Conservation (phyloP, 345 rosid species). For the Turritis glabra region DNA sequence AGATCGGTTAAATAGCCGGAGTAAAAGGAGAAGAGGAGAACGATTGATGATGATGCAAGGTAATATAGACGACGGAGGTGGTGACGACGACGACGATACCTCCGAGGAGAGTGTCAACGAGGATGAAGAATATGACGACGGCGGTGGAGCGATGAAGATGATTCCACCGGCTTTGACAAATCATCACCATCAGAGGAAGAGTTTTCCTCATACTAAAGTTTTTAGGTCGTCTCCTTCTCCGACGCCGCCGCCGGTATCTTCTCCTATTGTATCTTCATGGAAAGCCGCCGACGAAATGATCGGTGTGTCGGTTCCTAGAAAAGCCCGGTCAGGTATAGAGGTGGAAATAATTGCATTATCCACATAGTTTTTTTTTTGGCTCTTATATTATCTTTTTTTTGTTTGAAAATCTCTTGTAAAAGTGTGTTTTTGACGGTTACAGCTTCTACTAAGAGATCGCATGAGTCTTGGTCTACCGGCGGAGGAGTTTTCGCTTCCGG, state of each 20-base stretch:
- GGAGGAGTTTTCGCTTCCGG: conserved; percentile 38
- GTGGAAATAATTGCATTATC: conserved; percentile 30
- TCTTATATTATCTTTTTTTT: not conserved
- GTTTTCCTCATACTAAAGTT: conserved; percentile 58
- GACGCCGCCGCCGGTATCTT: not conserved
- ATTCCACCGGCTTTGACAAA: conserved; percentile 55
- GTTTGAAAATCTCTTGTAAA: not conserved
- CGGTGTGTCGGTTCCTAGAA: not conserved
- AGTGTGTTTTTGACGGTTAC: not conserved
- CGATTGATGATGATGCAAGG: conserved; percentile 59
- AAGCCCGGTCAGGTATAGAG: not conserved
- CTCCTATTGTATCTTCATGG: conserved; percentile 38
- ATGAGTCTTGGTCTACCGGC: conserved; percentile 60
- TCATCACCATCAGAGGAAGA: conserved; percentile 51
- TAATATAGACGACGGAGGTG: conserved; percentile 61
- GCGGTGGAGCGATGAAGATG: conserved; percentile 46
- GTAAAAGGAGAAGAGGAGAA: conserved; percentile 72
- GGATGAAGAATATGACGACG: conserved; percentile 74
- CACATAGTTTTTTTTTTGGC: not conserved
- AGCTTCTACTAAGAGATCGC: conserved; percentile 81
- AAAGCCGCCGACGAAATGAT: conserved; percentile 53
- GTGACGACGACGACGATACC: conserved; percentile 41
- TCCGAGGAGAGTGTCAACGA: conserved; percentile 82
- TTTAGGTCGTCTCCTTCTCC: conserved; percentile 44
- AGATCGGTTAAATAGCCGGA: conserved; percentile 68